phyloP scores from a whole-genome alignment of 2,329 filamentous ascomycete genomes.

The Fusarium lateritium region DNA sequence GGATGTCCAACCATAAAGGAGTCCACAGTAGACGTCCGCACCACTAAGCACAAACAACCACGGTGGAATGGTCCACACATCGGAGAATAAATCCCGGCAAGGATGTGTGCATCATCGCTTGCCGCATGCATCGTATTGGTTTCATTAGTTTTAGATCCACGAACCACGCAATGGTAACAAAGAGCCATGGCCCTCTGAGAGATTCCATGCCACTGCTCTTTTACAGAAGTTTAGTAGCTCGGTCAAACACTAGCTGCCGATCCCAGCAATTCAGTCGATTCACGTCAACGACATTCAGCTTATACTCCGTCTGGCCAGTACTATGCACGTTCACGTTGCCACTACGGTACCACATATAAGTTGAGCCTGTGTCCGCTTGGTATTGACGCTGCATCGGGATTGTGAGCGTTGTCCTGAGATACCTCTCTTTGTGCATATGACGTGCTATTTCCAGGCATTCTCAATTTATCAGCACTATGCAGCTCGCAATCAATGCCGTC shows the following conservation, averaged over 20 bases:
- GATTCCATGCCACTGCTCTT: not conserved
- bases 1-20: no score
- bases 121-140: not conserved
- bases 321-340: no score
- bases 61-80: not conserved
- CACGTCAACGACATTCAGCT: no score
- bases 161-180: not conserved
- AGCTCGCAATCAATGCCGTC: not conserved
- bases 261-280: no score
- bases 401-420: not conserved
- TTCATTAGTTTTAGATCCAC: not conserved
- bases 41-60: no score
- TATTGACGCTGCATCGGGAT: not conserved
- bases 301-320: no score
- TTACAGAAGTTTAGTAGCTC: no score
- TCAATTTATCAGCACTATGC: not conserved
- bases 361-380: not conserved
- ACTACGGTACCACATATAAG: not conserved
- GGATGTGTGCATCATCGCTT: not conserved
- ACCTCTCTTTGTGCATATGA: not conserved
- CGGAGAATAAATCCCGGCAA: not conserved
- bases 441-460: not conserved
- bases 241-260: no score
- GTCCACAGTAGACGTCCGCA: no score
- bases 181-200: not conserved